Percentiles rank a stretch among this genome's conserved stretches.
phyloP scores from a whole-genome alignment of 768 basidiomycete species.

The Phylloporus sp. region DNA sequence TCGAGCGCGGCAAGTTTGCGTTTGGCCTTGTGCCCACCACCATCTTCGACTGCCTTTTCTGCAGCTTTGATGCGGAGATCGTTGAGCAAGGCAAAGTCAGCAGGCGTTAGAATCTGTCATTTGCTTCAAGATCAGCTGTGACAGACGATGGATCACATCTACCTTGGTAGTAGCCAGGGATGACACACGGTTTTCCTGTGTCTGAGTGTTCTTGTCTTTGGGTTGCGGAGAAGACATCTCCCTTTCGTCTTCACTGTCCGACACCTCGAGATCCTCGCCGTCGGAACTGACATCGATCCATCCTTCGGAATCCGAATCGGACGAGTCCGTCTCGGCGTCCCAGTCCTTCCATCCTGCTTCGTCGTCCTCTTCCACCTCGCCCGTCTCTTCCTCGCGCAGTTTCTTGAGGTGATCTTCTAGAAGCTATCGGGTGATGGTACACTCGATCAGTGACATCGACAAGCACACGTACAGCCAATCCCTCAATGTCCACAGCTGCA shows the following conservation, averaged over 20 bases:
- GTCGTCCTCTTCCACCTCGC: constrained; percentile 58
- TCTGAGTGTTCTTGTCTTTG: constrained; percentile 20
- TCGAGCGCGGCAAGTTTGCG: constrained; percentile 85
- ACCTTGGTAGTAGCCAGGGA: constrained; percentile 82
- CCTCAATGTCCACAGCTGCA: constrained; percentile 84
- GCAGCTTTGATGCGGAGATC: constrained; percentile 84
- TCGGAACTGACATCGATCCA: constrained; percentile 83
- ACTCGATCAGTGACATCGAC: background rate
- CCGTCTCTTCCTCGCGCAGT: constrained; percentile 58
- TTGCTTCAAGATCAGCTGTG: background rate
- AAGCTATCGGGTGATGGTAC: constrained; percentile 44
- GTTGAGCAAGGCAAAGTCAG: constrained; percentile 89
- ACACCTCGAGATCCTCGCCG: constrained; percentile 64
- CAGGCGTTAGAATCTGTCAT: constrained; percentile 88
- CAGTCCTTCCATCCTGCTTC: constrained; percentile 82
- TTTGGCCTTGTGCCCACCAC: constrained; percentile 74
- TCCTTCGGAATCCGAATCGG: constrained; percentile 54
- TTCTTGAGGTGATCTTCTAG: constrained; percentile 82
- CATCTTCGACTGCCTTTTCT: constrained; percentile 60
- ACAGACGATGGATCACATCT: background rate
- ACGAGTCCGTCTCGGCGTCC: constrained; percentile 77
- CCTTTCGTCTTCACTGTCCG: constrained; percentile 80
- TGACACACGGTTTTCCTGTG: constrained; percentile 44
- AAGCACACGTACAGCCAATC: constrained; percentile 63
- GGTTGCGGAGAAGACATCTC: constrained; percentile 13